Conservation (phyloP, 1,139 yeast genomes). For the Yamadazyma triangularis region DNA sequence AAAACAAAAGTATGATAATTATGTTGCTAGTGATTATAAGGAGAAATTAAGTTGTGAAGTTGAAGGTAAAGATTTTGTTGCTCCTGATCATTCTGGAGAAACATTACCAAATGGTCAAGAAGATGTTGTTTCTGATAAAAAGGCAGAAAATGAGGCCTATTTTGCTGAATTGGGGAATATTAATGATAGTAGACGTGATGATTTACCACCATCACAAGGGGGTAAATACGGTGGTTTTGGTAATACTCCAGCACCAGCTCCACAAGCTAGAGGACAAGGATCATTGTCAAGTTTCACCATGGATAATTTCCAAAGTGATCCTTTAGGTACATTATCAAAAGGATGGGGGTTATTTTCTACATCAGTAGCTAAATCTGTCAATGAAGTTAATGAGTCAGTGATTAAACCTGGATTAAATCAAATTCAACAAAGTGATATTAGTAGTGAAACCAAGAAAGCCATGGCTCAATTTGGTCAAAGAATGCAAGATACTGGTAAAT, state of each 20-base stretch:
- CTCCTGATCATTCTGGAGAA: conserved; percentile 59
- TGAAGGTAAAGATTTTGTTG: conserved; percentile 69
- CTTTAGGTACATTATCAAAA: conserved; percentile 79
- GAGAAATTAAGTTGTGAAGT: conserved; percentile 70
- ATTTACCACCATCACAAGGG: conserved; percentile 90
- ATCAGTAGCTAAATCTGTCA: conserved; percentile 76
- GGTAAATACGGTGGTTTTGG: conserved; percentile 94
- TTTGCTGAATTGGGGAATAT: conserved; percentile 74
- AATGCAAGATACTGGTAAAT: conserved; percentile 83
- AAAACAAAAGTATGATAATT: conserved; percentile 75
- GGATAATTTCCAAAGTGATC: conserved; percentile 79
- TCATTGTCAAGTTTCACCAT: conserved; percentile 55
- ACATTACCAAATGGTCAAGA: conserved; percentile 29
- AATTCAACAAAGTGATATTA: conserved; percentile 74
- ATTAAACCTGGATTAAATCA: conserved; percentile 86
- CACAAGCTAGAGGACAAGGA: conserved; percentile 19
- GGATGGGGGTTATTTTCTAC: conserved; percentile 94
- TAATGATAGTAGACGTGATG: conserved; percentile 70
- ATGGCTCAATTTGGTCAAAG: conserved; percentile 94
- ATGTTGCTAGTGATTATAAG: conserved; percentile 92
- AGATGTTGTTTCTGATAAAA: conserved; percentile 40
- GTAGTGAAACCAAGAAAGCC: conserved; percentile 80
- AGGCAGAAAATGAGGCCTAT: conserved; percentile 69
- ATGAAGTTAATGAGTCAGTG: conserved; percentile 81
- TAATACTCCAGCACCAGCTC: conserved; percentile 55